phyloP scores from a whole-genome alignment of 2,329 filamentous ascomycete species.

The Didymella lethalis region DNA sequence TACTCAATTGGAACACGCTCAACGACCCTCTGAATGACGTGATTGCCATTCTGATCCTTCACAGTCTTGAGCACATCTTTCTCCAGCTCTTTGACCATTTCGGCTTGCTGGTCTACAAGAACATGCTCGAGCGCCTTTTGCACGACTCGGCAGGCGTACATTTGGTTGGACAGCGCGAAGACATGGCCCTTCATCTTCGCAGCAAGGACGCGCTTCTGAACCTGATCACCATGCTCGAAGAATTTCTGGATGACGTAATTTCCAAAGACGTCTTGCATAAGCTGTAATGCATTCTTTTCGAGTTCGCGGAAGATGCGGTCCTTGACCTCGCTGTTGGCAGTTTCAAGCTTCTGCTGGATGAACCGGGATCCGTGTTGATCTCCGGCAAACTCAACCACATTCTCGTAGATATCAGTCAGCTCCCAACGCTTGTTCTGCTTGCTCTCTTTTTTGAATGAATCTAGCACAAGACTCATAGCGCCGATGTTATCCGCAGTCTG shows the following conservation, averaged over 20 bases:
- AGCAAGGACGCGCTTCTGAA: constrained; percentile 87
- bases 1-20: constrained; percentile 78
- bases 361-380: constrained; percentile 96
- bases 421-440: constrained; percentile 81
- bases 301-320: constrained; percentile 90
- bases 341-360: constrained; percentile 91
- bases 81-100: constrained; percentile 83
- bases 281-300: constrained; percentile 78
- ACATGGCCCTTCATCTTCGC: constrained; percentile 89
- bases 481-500: constrained; percentile 62
- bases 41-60: constrained; percentile 90
- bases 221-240: constrained; percentile 93
- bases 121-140: constrained; percentile 95
- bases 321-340: constrained; percentile 95
- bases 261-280: constrained; percentile 97
- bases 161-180: constrained; percentile 78
- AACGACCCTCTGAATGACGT: constrained; percentile 94
- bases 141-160: constrained; percentile 94
- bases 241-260: constrained; percentile 99
- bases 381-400: constrained; percentile 93
- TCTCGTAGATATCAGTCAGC: constrained; percentile 84
- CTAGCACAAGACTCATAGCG: constrained; percentile 74
- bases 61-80: constrained; percentile 78
- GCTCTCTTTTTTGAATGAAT: constrained; percentile 78
- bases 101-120: constrained; percentile 87